Percentiles rank a stretch among this genome's conserved stretches.
phyloP scores from a whole-genome alignment of 2,329 filamentous ascomycete genomes.

The Paecilomyces sp. region DNA sequence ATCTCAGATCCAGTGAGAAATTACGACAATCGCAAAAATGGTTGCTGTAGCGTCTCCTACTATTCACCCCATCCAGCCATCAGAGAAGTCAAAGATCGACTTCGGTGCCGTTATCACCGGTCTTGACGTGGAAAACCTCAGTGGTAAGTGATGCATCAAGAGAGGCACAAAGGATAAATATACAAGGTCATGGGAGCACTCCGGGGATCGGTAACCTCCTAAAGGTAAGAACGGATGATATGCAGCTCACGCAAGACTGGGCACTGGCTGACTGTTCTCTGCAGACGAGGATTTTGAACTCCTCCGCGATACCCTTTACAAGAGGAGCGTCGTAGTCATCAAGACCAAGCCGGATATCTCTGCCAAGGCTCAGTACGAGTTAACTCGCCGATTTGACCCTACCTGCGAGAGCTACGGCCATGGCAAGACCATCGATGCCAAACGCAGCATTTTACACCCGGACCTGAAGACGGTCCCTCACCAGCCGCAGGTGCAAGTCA shows the following conservation, averaged over 20 bases:
- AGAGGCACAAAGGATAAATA: conserved; percentile 9
- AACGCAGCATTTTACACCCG: conserved; percentile 62
- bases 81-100: conserved; percentile 36
- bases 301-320: conserved; percentile 61
- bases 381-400: conserved; percentile 69
- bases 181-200: conserved; percentile 42
- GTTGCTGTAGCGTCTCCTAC: conserved; percentile 2
- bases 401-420: conserved; percentile 61
- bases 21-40: not conserved
- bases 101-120: conserved; percentile 57
- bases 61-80: conserved; percentile 16
- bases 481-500: conserved; percentile 73
- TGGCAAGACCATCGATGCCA: conserved; percentile 64
- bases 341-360: conserved; percentile 59
- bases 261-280: not conserved
- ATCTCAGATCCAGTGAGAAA: too few species aligned
- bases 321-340: conserved; percentile 62
- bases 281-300: conserved; percentile 56
- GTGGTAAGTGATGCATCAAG: conserved; percentile 41
- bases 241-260: not conserved
- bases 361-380: conserved; percentile 64
- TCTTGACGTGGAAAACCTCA: conserved; percentile 55
- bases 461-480: conserved; percentile 75
- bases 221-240: conserved; percentile 9
- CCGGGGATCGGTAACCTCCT: conserved; percentile 57